Conservation (phyloP, 306 rosid species). For the Sophora flavescens region DNA sequence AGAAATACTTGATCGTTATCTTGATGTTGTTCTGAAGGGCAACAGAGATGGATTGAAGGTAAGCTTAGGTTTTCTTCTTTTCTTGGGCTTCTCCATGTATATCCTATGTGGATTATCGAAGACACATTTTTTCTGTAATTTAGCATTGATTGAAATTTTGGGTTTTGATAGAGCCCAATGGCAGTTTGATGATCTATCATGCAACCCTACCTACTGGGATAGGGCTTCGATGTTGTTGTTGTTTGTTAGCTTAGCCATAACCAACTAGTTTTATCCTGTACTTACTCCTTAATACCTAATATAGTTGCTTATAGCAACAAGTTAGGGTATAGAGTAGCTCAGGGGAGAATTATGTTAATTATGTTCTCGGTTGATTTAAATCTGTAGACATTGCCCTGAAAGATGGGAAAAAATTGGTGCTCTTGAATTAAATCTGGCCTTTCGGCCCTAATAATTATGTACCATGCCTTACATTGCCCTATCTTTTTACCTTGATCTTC, state of each 20-base stretch:
- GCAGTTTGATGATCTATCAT: not conserved
- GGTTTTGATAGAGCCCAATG: slow-evolving; percentile 4
- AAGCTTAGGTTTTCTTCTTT: slow-evolving; percentile 32
- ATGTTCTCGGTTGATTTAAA: slow-evolving; percentile 9
- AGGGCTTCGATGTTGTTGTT: not conserved
- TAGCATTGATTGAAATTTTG: slow-evolving; percentile 15
- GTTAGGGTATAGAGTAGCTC: not conserved
- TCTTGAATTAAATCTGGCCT: slow-evolving; percentile 17
- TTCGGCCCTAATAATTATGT: not conserved
- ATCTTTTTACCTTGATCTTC: no score
- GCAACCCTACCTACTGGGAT: not conserved
- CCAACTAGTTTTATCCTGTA: not conserved
- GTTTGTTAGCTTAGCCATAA: slow-evolving; percentile 20
- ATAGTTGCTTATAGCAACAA: not conserved
- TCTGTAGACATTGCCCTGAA: not conserved
- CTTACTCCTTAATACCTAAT: slow-evolving; percentile 12
- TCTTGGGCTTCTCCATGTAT: slow-evolving; percentile 24
- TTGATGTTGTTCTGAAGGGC: slow-evolving; percentile 92
- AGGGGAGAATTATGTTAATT: slow-evolving; percentile 13
- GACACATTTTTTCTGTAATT: slow-evolving; percentile 23
- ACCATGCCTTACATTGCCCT: not conserved
- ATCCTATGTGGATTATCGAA: slow-evolving; percentile 5
- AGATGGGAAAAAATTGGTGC: slow-evolving; percentile 8
- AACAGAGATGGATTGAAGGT: slow-evolving; percentile 98
- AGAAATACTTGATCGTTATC: slow-evolving; percentile 93